phyloP scores from a whole-genome alignment of 345 rosid genomes.

The Corchorus olitorius region DNA sequence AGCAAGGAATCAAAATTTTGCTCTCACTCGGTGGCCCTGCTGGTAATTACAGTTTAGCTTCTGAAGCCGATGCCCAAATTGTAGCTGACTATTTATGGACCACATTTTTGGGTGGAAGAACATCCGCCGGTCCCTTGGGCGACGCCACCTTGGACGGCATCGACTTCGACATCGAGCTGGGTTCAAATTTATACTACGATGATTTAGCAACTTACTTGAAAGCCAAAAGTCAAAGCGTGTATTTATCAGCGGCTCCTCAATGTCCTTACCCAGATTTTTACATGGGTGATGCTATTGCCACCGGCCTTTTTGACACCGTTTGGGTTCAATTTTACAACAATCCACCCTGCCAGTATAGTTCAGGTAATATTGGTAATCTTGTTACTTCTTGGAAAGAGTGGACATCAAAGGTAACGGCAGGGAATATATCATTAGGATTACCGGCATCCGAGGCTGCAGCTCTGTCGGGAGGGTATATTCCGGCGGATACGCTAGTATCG shows the following conservation, averaged over 20 bases:
- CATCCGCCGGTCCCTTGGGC: background rate
- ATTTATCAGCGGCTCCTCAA: constrained; percentile 1
- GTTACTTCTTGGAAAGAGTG: background rate
- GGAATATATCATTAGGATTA: background rate
- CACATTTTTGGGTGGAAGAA: background rate
- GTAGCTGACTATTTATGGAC: background rate
- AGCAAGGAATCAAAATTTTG: background rate
- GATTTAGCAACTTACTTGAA: background rate
- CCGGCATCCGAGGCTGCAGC: background rate
- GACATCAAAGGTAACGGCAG: background rate
- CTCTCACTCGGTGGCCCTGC: background rate
- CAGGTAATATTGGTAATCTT: background rate
- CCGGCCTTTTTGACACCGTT: background rate
- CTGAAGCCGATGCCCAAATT: background rate
- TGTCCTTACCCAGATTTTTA: background rate
- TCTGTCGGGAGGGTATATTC: background rate
- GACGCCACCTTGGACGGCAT: background rate
- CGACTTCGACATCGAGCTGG: background rate
- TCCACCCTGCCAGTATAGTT: background rate
- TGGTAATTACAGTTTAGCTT: background rate
- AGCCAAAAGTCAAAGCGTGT: background rate
- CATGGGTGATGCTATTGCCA: background rate
- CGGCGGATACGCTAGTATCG: background rate
- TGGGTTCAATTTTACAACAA: background rate
- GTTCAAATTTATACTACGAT: background rate